These are phyloP conservation scores for Wallacemonas sp. DNA, from an alignment of 208 protist genomes.

Conservation along the genomic window DNA sequence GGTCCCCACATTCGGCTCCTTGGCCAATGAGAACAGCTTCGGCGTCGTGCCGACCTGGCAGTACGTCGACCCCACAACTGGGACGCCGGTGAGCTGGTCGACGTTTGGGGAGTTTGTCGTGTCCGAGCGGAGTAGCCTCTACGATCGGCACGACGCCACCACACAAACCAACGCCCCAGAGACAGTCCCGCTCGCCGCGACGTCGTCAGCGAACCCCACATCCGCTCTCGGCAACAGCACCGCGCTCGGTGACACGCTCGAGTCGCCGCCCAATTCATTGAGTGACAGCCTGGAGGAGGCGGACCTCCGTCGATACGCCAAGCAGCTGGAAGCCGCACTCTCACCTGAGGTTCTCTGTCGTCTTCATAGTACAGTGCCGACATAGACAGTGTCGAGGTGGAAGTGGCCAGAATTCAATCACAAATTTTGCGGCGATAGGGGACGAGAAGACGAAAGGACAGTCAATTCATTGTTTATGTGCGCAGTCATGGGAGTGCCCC, in stretches of 20 bases:
- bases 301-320: conserved; percentile 26
- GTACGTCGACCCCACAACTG: conserved; percentile 2
- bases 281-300: conserved; percentile 14
- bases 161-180: not conserved
- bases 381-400: too few species aligned
- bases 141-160: not conserved
- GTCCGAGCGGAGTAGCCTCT: not conserved
- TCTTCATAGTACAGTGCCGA: not conserved
- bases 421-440: too few species aligned
- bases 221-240: not conserved
- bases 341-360: not conserved
- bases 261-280: not conserved
- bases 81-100: not conserved
- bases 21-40: not conserved
- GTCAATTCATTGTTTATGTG: too few species aligned
- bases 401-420: too few species aligned
- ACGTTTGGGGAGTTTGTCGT: not conserved
- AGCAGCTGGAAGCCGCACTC: conserved; percentile 26
- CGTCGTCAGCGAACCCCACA: not conserved
- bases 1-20: not conserved
- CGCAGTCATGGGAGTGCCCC: too few species aligned
- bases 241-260: not conserved
- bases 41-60: not conserved
- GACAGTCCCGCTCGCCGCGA: not conserved
- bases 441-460: too few species aligned